Evolutionary conservation across 176 grass and related monocot genomes (phyloP).

Genomic region (Cenchrus fungigraminus): DNA sequence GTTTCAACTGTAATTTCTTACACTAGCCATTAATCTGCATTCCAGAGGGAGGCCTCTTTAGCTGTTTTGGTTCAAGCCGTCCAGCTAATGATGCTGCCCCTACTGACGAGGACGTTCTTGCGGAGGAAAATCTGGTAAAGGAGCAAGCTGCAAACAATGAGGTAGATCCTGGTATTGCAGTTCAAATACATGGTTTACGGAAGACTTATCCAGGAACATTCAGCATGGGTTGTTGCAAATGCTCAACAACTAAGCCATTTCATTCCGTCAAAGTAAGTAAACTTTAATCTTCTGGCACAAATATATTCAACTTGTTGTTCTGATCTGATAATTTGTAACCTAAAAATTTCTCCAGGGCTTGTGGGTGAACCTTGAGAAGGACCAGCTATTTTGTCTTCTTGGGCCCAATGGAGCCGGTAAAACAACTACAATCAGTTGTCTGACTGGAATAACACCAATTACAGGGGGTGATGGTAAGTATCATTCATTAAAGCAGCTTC

Average conservation of each 20-base stretch:
- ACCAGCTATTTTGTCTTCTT: slow-evolving; percentile 96
- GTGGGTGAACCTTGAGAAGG: slow-evolving; percentile 92
- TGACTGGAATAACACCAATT: slow-evolving; percentile 94
- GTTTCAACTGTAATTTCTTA: slow-evolving; percentile 21
- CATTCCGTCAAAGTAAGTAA: slow-evolving; percentile 89
- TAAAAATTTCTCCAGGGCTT: slow-evolving; percentile 62
- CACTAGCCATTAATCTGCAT: slow-evolving; percentile 26
- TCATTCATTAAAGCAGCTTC: slow-evolving; percentile 19
- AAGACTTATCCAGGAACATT: slow-evolving; percentile 89
- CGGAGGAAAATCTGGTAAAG: slow-evolving; percentile 76
- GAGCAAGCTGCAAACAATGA: slow-evolving; percentile 60
- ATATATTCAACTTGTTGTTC: slow-evolving; percentile 3
- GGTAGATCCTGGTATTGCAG: slow-evolving; percentile 67
- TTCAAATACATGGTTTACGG: slow-evolving; percentile 78
- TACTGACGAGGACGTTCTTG: slow-evolving; percentile 87
- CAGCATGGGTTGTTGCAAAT: slow-evolving; percentile 79
- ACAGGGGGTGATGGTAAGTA: slow-evolving; percentile 84
- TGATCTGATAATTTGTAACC: slow-evolving; percentile 22
- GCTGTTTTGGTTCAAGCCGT: slow-evolving; percentile 69
- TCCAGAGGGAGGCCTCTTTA: slow-evolving; percentile 85
- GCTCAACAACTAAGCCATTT: slow-evolving; percentile 71
- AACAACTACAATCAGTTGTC: slow-evolving; percentile 91
- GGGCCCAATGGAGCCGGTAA: slow-evolving; percentile 97
- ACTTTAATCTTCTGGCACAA: neutral
- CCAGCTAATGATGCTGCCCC: slow-evolving; percentile 69